These are phyloP conservation scores for Takakia lepidozioides DNA, from an alignment of 225 moss, liverwort and hornwort species.

Conservation along the genomic window DNA sequence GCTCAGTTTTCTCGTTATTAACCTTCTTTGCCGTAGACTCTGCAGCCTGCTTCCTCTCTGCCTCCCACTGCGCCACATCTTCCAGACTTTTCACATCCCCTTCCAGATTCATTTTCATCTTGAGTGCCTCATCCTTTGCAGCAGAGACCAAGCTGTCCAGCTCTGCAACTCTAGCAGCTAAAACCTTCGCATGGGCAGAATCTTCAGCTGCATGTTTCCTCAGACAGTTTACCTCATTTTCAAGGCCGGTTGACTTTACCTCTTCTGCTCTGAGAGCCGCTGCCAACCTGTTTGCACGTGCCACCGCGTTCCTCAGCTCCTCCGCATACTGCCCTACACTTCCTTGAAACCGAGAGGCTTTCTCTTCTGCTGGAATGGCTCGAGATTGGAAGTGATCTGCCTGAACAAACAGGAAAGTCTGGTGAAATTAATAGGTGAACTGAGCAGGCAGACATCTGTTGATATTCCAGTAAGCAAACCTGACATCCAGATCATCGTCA, in stretches of 20 bases:
- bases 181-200: constrained; percentile 36
- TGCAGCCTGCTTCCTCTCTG: constrained; percentile 23
- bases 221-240: constrained; percentile 20
- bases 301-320: constrained; percentile 27
- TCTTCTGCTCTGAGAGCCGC: constrained; percentile 36
- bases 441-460: no score
- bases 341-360: constrained; percentile 20
- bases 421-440: no score
- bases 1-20: constrained; percentile 32
- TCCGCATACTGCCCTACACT: constrained; percentile 11
- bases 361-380: constrained; percentile 51
- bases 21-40: constrained; percentile 12
- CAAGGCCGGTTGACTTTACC: constrained; percentile 27
- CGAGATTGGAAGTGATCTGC: constrained; percentile 48
- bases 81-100: constrained; percentile 10
- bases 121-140: constrained; percentile 26
- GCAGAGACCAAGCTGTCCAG: constrained; percentile 16
- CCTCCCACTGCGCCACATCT: not conserved
- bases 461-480: no score
- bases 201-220: constrained; percentile 39
- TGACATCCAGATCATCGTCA: no score
- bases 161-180: constrained; percentile 47
- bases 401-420: constrained; percentile 19
- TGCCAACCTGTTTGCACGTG: constrained; percentile 30
- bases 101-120: constrained; percentile 16